A percentile compares a stretch with the other conserved stretches of the same genome.
These are phyloP conservation scores for Globisporangium spiculum DNA, from an alignment of 352 stramenopile species.

Conservation along the genomic window DNA sequence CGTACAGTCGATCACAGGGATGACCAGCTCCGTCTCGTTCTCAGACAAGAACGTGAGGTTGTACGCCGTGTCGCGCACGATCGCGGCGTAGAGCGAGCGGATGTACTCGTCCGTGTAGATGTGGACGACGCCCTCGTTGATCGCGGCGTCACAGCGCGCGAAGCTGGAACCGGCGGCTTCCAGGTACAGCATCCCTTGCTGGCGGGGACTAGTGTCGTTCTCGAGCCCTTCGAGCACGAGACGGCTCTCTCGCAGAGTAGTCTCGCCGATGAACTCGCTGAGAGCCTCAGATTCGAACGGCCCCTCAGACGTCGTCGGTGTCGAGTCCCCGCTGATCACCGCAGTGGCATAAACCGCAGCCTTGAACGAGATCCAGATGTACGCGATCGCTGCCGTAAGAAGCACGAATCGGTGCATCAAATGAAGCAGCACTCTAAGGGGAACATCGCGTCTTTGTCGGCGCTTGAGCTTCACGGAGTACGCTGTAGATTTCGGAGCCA, in stretches of 20 bases:
- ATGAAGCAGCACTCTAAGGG: neutral
- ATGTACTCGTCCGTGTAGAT: constrained; percentile 18
- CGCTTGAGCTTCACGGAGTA: neutral
- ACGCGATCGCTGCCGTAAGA: neutral
- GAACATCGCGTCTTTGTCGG: neutral
- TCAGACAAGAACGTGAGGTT: constrained; percentile 13
- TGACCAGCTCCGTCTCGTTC: constrained; percentile 12
- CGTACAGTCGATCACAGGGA: constrained; percentile 11
- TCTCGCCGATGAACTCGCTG: neutral
- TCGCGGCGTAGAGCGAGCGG: constrained; percentile 11
- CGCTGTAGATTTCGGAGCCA: neutral
- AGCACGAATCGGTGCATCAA: neutral
- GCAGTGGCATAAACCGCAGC: neutral
- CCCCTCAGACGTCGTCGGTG: neutral
- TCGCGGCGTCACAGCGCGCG: neutral
- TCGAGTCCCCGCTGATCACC: neutral
- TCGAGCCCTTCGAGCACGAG: neutral
- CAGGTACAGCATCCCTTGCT: constrained; percentile 20
- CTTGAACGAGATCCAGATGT: neutral
- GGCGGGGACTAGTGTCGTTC: constrained; percentile 6
- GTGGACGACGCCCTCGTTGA: neutral
- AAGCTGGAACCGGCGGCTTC: constrained; percentile 1
- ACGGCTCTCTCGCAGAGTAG: constrained; percentile 10
- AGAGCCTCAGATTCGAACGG: neutral
- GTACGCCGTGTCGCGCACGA: constrained; percentile 11